A percentile compares a stretch with the other conserved stretches of the same genome.
These are phyloP conservation scores for Exophiala spinifera DNA, from an alignment of 2,329 filamentous ascomycete genomes.

Conservation along the genomic window DNA sequence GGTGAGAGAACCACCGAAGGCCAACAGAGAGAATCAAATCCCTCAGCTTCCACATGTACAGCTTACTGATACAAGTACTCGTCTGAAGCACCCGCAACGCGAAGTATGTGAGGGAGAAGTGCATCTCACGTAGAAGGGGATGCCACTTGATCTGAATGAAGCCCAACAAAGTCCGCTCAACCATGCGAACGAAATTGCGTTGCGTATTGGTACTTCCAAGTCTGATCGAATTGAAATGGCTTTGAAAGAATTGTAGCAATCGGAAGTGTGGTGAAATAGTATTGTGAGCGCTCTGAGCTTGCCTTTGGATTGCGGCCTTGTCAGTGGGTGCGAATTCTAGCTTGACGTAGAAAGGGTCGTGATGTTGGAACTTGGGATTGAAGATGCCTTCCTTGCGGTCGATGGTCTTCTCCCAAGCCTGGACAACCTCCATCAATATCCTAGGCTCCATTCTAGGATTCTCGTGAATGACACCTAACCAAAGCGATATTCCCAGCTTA, in stretches of 20 bases:
- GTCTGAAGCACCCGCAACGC: slow-evolving; percentile 73
- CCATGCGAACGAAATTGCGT: slow-evolving; percentile 73
- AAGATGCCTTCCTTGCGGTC: slow-evolving; percentile 78
- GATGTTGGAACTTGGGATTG: slow-evolving; percentile 65
- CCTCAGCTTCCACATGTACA: slow-evolving; percentile 76
- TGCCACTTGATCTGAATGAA: slow-evolving; percentile 70
- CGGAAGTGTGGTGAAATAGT: slow-evolving; percentile 82
- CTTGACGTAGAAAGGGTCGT: slow-evolving; percentile 85
- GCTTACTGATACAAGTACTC: slow-evolving; percentile 61
- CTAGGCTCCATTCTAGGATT: slow-evolving; percentile 84
- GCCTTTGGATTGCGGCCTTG: slow-evolving; percentile 67
- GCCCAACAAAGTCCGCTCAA: slow-evolving; percentile 73
- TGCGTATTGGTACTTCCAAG: slow-evolving; percentile 79
- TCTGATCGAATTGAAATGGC: slow-evolving; percentile 92
- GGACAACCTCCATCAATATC: slow-evolving; percentile 79
- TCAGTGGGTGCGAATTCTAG: slow-evolving; percentile 93
- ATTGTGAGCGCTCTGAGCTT: slow-evolving; percentile 76
- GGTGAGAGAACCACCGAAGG: slow-evolving; percentile 80
- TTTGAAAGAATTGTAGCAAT: slow-evolving; percentile 82
- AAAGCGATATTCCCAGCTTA: slow-evolving; percentile 90
- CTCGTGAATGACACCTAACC: slow-evolving; percentile 96
- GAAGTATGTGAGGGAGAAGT: slow-evolving; percentile 83
- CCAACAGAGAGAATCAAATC: slow-evolving; percentile 84
- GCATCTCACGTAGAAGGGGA: slow-evolving; percentile 85
- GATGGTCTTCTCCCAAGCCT: slow-evolving; percentile 86